Conservation (phyloP, 768 basidiomycete species). For the Boletus reticulatus region DNA sequence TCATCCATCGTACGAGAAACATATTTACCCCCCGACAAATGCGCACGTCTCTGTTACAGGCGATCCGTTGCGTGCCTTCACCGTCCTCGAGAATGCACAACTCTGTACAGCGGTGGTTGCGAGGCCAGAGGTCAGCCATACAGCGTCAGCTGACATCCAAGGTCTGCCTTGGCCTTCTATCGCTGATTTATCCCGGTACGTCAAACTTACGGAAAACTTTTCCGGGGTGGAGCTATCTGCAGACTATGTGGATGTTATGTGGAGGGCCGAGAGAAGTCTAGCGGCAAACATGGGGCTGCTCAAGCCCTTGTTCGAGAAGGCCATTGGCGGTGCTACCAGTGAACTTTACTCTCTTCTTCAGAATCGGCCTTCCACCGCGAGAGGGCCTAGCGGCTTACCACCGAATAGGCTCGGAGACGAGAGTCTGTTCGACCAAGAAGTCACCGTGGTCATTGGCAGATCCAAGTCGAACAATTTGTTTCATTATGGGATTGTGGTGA, state of each 20-base stretch:
- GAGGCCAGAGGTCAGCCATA: neutral
- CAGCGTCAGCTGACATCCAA: neutral
- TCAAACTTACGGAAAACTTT: neutral
- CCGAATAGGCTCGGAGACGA: constrained; percentile 6
- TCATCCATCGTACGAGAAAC: constrained; percentile 10
- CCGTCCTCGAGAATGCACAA: neutral
- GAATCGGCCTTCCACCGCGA: neutral
- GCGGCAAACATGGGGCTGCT: neutral
- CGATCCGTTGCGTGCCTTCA: neutral
- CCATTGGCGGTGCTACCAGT: neutral
- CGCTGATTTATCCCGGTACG: neutral
- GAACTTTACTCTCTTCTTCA: neutral
- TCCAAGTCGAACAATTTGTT: constrained; percentile 6
- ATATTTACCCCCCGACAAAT: constrained; percentile 2
- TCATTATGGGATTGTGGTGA: constrained; percentile 10
- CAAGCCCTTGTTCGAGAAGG: neutral
- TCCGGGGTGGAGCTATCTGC: constrained; percentile 4
- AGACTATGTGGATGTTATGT: neutral
- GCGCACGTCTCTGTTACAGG: neutral
- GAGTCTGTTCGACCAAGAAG: constrained; percentile 3
- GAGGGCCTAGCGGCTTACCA: neutral
- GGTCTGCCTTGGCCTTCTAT: neutral
- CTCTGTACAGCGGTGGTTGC: constrained; percentile 4
- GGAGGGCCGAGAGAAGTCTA: constrained; percentile 7
- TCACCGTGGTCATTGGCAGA: constrained; percentile 4